A percentile compares a stretch with the other conserved stretches of the same genome.
phyloP scores from a whole-genome alignment of 2,329 filamentous ascomycete genomes.

The Fusarium tanahbumbuense region DNA sequence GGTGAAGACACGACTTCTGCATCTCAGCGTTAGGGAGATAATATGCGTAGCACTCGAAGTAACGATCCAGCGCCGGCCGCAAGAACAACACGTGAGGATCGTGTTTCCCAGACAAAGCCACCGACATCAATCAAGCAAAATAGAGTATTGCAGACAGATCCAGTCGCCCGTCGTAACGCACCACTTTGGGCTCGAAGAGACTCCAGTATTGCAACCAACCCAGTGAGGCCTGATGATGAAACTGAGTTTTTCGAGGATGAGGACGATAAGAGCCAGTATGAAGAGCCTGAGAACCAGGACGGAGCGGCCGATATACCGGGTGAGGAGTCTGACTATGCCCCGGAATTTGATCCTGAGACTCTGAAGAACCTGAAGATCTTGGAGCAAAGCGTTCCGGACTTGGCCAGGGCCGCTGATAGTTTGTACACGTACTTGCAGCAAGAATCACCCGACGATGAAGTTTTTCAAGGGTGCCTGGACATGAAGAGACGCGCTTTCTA shows the following conservation, averaged over 20 bases:
- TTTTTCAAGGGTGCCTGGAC: constrained; percentile 40
- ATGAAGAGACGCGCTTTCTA: constrained; percentile 47
- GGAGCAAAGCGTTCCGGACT: constrained; percentile 43
- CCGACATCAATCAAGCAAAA: not conserved
- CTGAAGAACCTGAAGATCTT: constrained; percentile 38
- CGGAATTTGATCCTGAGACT: constrained; percentile 18
- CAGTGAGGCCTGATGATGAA: constrained; percentile 40
- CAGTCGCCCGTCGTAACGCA: constrained; percentile 42
- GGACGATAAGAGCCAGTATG: constrained; percentile 1
- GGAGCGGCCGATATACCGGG: not conserved
- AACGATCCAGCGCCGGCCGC: constrained; percentile 2
- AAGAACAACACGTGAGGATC: not conserved
- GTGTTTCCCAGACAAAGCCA: not conserved
- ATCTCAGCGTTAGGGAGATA: constrained; percentile 15
- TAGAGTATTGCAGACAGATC: constrained; percentile 23
- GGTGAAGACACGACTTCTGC: constrained; percentile 11
- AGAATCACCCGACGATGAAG: constrained; percentile 27
- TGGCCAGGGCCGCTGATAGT: constrained; percentile 44
- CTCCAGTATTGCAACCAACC: constrained; percentile 30
- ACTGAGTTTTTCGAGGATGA: constrained; percentile 31
- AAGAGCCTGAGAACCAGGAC: constrained; percentile 18
- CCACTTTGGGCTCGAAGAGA: constrained; percentile 32
- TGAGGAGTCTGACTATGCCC: constrained; percentile 1
- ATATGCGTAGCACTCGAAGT: constrained; percentile 34
- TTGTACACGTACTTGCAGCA: constrained; percentile 44